Conservation (phyloP, 116 monocot genomes). For the Trichopus zeylanicus region DNA sequence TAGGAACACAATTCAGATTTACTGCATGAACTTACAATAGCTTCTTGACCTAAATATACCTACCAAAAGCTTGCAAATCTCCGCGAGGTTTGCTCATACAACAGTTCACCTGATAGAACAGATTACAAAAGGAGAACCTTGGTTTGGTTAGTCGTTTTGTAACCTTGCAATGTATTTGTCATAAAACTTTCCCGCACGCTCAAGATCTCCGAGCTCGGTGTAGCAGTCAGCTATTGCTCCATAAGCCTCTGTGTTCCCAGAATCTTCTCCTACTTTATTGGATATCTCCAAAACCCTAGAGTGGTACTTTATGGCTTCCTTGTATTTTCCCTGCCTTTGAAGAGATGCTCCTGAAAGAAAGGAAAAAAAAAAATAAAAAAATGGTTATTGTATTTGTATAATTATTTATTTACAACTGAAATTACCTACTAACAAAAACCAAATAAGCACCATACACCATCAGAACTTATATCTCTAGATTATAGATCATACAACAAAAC, state of each 20-base stretch:
- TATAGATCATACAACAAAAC: too few species aligned
- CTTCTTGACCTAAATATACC: too few species aligned
- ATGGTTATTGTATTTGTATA: not conserved
- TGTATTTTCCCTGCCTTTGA: conserved; percentile 91
- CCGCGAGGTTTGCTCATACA: too few species aligned
- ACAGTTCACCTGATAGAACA: too few species aligned
- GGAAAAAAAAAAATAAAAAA: not conserved
- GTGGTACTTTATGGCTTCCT: conserved; percentile 88
- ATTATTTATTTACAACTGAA: too few species aligned
- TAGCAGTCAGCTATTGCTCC: conserved; percentile 98
- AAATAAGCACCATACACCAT: too few species aligned
- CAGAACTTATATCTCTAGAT: too few species aligned
- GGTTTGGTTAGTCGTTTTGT: conserved; percentile 43
- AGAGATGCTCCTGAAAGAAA: conserved; percentile 71
- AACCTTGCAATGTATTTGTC: conserved; percentile 92
- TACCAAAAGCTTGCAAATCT: too few species aligned
- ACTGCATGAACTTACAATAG: too few species aligned
- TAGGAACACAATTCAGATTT: too few species aligned
- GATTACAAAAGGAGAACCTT: not conserved
- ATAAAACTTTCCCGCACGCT: conserved; percentile 84
- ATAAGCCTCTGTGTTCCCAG: conserved; percentile 85
- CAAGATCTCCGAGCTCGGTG: conserved; percentile 93
- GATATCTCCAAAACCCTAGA: conserved; percentile 75
- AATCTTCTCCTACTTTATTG: conserved; percentile 46
- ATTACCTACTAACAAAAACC: too few species aligned